Conservation (phyloP, 495 filamentous ascomycete genomes). For the Apodospora peruviana region DNA sequence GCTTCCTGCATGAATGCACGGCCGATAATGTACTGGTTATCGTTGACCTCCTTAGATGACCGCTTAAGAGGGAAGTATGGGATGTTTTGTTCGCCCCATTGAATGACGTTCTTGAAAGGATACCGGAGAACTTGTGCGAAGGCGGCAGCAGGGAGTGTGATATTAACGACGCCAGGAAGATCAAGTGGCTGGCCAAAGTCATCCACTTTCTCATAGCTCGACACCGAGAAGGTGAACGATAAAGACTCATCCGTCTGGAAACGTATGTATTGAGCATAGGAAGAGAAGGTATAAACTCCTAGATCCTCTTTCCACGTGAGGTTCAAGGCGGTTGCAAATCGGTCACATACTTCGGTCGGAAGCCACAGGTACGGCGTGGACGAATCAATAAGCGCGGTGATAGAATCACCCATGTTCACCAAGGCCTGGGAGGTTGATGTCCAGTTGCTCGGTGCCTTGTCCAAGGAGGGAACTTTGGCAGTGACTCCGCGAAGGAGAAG, state of each 20-base stretch:
- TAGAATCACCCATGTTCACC: conserved; percentile 38
- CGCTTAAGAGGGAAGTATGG: conserved; percentile 60
- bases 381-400: conserved; percentile 56
- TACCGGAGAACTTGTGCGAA: conserved; percentile 56
- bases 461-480: conserved; percentile 36
- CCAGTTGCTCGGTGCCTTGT: conserved; percentile 36
- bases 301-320: conserved; percentile 50
- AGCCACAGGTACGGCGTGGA: conserved; percentile 66
- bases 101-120: conserved; percentile 47
- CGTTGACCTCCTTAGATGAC: conserved; percentile 33
- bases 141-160: conserved; percentile 57
- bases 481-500: conserved; percentile 52
- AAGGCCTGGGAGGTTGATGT: conserved; percentile 31
- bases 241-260: conserved; percentile 34
- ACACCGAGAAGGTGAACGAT: conserved; percentile 56
- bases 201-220: conserved; percentile 41
- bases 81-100: conserved; percentile 36
- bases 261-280: conserved; percentile 27
- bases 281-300: conserved; percentile 36
- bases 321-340: conserved; percentile 55
- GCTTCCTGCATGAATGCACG: conserved; percentile 65
- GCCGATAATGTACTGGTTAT: conserved; percentile 59
- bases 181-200: conserved; percentile 37
- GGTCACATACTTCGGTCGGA: conserved; percentile 53
- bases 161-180: conserved; percentile 48